phyloP scores from a whole-genome alignment of 129 eudicot species.

The Flaveria linearis region DNA sequence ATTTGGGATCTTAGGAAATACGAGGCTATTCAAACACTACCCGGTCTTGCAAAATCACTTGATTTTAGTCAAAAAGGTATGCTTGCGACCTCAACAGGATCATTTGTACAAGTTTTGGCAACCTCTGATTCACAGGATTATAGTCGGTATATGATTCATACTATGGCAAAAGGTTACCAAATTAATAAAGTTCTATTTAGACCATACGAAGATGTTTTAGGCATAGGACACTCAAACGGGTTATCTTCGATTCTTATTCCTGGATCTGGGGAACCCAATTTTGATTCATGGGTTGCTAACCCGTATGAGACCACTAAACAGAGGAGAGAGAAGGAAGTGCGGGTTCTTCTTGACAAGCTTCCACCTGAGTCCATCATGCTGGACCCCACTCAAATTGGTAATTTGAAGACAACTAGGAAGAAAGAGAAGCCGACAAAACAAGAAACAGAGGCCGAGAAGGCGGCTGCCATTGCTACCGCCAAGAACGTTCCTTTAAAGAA shows the following conservation, averaged over 20 bases:
- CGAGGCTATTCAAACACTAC: constrained; percentile 57
- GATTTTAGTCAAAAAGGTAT: constrained; percentile 84
- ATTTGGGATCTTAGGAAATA: constrained; percentile 88
- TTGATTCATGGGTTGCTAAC: constrained; percentile 93
- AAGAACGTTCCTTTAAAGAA: constrained; percentile 52
- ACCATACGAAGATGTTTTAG: constrained; percentile 84
- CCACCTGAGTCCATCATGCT: constrained; percentile 93
- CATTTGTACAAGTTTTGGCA: constrained; percentile 56
- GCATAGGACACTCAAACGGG: constrained; percentile 83
- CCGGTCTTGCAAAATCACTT: constrained; percentile 55
- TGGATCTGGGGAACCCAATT: constrained; percentile 93
- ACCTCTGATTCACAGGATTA: constrained; percentile 52
- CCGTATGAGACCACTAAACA: constrained; percentile 83
- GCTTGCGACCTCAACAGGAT: constrained; percentile 65
- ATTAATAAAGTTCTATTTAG: constrained; percentile 52
- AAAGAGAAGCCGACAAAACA: constrained; percentile 51
- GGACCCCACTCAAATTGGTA: constrained; percentile 84
- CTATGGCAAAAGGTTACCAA: constrained; percentile 84
- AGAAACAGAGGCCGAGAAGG: constrained; percentile 71
- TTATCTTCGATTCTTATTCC: constrained; percentile 80
- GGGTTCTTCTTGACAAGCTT: constrained; percentile 75
- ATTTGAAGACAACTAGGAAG: constrained; percentile 49
- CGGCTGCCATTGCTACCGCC: constrained; percentile 67
- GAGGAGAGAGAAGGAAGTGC: constrained; percentile 83
- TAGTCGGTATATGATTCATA: constrained; percentile 69